Evolutionary conservation across 192 early-diverging fungal genomes (phyloP).

Genomic region (Umbelopsis sp.): DNA sequence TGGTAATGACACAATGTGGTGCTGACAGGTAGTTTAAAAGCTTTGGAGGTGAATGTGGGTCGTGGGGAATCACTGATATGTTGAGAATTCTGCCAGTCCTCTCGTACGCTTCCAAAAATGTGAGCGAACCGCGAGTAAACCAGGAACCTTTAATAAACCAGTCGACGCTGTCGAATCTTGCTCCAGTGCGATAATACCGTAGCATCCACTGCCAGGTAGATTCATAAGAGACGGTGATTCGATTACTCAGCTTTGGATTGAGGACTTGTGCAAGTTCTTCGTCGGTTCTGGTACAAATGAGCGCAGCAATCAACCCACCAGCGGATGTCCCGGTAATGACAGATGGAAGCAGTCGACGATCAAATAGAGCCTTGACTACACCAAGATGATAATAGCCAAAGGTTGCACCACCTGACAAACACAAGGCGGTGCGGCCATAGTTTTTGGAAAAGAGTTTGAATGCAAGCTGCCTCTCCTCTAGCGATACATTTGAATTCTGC

Average conservation of each 20-base stretch:
- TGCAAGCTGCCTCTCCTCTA: constrained; percentile 62
- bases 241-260: constrained; percentile 46
- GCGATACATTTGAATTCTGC: constrained; percentile 33
- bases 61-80: constrained; percentile 77
- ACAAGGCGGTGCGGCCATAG: constrained; percentile 78
- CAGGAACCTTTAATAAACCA: constrained; percentile 70
- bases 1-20: constrained; percentile 85
- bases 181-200: constrained; percentile 45
- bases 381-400: constrained; percentile 76
- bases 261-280: constrained; percentile 60
- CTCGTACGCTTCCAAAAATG: constrained; percentile 90
- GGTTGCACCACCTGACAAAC: constrained; percentile 76
- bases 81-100: constrained; percentile 86
- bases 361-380: constrained; percentile 71
- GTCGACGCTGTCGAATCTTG: constrained; percentile 60
- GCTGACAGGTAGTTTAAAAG: constrained; percentile 87
- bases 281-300: constrained; percentile 72
- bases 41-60: constrained; percentile 76
- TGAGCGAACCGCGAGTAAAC: constrained; percentile 75
- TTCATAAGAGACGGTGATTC: constrained; percentile 57
- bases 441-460: constrained; percentile 63
- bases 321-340: constrained; percentile 83
- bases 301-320: constrained; percentile 61
- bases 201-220: constrained; percentile 40
- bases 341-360: constrained; percentile 64